Percentiles rank a stretch among this genome's conserved stretches.
These are phyloP conservation scores for Ophiostoma quercus DNA, from an alignment of 2,329 filamentous ascomycete species.

Conservation along the genomic window DNA sequence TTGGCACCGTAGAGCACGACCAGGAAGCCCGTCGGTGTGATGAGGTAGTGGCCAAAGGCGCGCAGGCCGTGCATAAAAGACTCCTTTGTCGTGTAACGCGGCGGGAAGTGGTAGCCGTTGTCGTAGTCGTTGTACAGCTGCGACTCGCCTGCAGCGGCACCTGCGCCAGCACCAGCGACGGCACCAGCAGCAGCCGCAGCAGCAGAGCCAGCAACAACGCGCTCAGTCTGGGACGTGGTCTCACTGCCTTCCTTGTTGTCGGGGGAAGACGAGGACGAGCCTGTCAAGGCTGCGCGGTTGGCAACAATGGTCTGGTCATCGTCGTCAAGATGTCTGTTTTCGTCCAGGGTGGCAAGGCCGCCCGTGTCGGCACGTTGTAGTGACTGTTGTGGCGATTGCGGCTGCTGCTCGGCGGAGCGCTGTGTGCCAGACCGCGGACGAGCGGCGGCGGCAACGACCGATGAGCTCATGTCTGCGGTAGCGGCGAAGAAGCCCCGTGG, in stretches of 20 bases:
- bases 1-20: conserved; percentile 76
- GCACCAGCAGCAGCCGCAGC: conserved; percentile 1
- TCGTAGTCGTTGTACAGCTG: conserved; percentile 39
- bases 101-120: conserved; percentile 64
- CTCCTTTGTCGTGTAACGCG: conserved; percentile 54
- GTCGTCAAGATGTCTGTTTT: conserved; percentile 19
- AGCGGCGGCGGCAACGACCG: conserved; percentile 30
- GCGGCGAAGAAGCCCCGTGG: conserved; percentile 47
- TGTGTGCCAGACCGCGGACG: conserved; percentile 21
- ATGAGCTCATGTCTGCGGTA: conserved; percentile 43
- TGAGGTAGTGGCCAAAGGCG: conserved; percentile 66
- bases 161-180: not conserved
- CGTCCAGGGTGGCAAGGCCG: conserved; percentile 21
- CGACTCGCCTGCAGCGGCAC: not conserved
- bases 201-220: not conserved
- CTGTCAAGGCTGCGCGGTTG: not conserved
- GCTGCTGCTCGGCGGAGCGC: conserved; percentile 18
- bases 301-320: conserved; percentile 9
- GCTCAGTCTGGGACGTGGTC: not conserved
- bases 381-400: not conserved
- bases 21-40: conserved; percentile 70
- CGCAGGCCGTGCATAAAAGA: conserved; percentile 53
- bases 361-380: conserved; percentile 6
- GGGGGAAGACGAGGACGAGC: not conserved
- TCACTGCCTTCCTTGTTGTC: not conserved